These are phyloP conservation scores for Lodderomyces parapsilosis DNA, from an alignment of 1,139 yeast genomes.

Conservation along the genomic window DNA sequence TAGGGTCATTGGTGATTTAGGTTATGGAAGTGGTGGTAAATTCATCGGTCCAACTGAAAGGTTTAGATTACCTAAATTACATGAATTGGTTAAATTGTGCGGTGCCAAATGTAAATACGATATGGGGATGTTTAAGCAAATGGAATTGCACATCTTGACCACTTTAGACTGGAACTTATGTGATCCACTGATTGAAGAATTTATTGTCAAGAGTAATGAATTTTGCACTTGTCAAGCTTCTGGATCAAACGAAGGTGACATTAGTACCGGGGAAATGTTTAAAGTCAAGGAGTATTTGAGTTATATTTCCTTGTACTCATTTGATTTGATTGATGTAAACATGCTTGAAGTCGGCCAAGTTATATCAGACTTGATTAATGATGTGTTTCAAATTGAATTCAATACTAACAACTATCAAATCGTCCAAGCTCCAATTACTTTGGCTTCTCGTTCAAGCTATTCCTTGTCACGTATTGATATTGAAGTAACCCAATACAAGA, in stretches of 20 bases:
- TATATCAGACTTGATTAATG: constrained; percentile 38
- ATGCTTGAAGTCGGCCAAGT: constrained; percentile 35
- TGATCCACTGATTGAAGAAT: constrained; percentile 60
- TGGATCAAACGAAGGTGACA: background rate
- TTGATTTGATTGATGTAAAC: constrained; percentile 35
- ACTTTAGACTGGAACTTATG: constrained; percentile 63
- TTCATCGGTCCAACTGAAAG: constrained; percentile 66
- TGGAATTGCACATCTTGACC: constrained; percentile 53
- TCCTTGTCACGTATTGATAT: constrained; percentile 12
- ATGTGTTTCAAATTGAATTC: constrained; percentile 22
- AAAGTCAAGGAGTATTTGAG: constrained; percentile 38
- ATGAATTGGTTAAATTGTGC: constrained; percentile 60
- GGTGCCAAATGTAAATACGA: constrained; percentile 59
- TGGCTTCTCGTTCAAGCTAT: constrained; percentile 4
- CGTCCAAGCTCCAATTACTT: background rate
- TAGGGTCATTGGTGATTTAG: constrained; percentile 41
- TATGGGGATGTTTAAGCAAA: constrained; percentile 58
- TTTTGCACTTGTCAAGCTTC: constrained; percentile 21
- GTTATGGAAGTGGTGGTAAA: constrained; percentile 56
- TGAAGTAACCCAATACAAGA: constrained; percentile 24
- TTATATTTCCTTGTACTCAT: constrained; percentile 36
- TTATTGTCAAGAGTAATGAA: constrained; percentile 32
- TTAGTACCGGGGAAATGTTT: constrained; percentile 27
- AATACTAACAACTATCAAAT: constrained; percentile 9
- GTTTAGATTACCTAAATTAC: constrained; percentile 61